Evolutionary conservation across 2,329 filamentous ascomycete species (phyloP), one percentile per base, ranked within the genome.

Genomic region (Penicillium sp.): DNA sequence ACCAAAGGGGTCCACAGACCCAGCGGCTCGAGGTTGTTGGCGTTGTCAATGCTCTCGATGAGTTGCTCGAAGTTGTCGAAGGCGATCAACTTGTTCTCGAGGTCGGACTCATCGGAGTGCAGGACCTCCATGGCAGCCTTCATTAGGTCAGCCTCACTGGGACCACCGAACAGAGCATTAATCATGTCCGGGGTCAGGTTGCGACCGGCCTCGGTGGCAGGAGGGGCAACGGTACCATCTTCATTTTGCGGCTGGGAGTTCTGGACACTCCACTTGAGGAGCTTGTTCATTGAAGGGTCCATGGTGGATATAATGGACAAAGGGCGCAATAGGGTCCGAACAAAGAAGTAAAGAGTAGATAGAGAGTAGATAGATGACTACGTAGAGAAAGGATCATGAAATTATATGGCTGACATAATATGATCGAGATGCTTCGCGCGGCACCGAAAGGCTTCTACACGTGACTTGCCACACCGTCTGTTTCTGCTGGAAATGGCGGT

Each of bases 11-110:
- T 78, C 93, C 93, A 98, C 26, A 97, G 77, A 6, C 79, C 78
- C 16, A 96, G 74, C 23, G 79, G 79, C 55, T 83, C 83, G 58
- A 98, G 80, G 71, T 96, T 94, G 75, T 97, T 98, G 48, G 93
- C 91, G 68, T 98, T 98, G 76, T 98, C 93, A 59, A 97, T 82
- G 53, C 81, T 83, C 74, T 96, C 89, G 61, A 96, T 85, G 49
- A 95, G 76, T 69, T 95, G 88, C 73, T 95, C 90, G 53, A 96
- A 86, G 73, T 96, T 95, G 78, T 95, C 90, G 70, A 95, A 94
- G 29, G 90, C 90, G 47, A 84, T 80, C 44, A 94, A 71, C 68
- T 87, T 89, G 70, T 88, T 81, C 35, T 89, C 85, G 40, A 91
- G 76, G 3, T 80, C 78, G 46, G 85, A 74, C 46, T 85, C 77